Conservation (phyloP, 176 grass and related monocot genomes). For the Chrysopogon serrulatus region DNA sequence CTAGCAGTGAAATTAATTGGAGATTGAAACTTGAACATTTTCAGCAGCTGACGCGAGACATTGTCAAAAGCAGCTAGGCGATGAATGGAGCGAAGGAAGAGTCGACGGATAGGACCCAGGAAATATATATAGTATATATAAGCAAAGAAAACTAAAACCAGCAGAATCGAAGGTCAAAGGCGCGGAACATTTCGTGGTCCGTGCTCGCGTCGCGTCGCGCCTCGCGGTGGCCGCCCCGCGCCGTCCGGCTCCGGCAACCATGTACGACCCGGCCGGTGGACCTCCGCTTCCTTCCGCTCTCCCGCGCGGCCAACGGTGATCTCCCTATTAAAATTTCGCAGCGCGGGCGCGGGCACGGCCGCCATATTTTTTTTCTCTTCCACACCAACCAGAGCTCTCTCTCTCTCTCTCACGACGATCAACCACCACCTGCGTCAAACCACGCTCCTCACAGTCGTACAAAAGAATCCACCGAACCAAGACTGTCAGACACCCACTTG, state of each 20-base stretch:
- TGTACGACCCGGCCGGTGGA: not conserved
- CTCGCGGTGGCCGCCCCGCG: conserved; percentile 23
- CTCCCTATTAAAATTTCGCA: not conserved
- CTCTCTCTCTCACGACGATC: no score
- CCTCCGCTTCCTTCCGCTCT: not conserved
- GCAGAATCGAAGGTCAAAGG: conserved; percentile 25
- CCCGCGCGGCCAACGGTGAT: not conserved
- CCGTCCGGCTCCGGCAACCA: conserved; percentile 23
- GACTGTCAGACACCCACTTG: not conserved
- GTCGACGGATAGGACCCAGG: not conserved
- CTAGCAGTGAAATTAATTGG: not conserved
- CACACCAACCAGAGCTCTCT: conserved; percentile 8
- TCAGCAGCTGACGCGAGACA: not conserved
- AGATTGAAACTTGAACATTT: not conserved
- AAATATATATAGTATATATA: no score
- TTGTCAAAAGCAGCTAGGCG: not conserved
- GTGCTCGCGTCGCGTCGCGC: conserved; percentile 18
- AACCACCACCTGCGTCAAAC: conserved; percentile 22
- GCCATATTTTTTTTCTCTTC: not conserved
- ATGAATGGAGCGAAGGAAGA: not conserved
- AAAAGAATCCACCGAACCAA: conserved; percentile 6
- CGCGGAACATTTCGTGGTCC: conserved; percentile 37
- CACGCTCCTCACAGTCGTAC: not conserved
- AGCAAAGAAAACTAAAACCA: not conserved
- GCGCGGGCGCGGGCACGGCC: not conserved